Base-by-base conservation (phyloP, 768 basidiomycete species). In the Boletus sensibilis region DNA sequence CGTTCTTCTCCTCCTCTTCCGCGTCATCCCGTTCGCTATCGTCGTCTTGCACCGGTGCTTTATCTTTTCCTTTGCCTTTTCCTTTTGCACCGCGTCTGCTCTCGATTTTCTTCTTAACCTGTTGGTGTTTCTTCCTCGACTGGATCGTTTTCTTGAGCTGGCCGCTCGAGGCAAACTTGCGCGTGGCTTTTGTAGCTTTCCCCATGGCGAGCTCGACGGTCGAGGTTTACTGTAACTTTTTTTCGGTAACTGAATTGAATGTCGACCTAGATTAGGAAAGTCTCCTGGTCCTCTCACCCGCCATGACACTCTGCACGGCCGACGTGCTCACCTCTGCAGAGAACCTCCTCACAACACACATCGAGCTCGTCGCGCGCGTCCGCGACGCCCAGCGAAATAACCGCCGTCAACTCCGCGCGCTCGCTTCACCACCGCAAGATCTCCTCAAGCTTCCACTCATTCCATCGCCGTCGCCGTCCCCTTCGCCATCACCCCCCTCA, bases 91-190 rank as follows among this genome's bases (percentile, higher is more conserved):
- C 77, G 62, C 79, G 82, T 60, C 88, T 80, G 40, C 79, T 77
- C 66, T 90, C 81, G 29, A 83, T 78, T 70, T 87, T 86, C 72
- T 87, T 89, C 64, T 83, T 82, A 58, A 83, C 76, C 66, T 91
- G 82, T 66, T 93, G 87, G 64, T 87, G 83, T 64, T 92, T 90
- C 55, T 86, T 82, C n/a, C 95, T 79, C 6, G 86, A 81, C 64
- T 92, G 81, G 49, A 98, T 97, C 20, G 85, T 83, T 61, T 91
- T 88, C 67, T 92, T 92, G 51, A 98, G 83, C 67, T 89, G 86
- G 1, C 95, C 95, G 56, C 90, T 92, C 4, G 90, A 78, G 10
- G 87, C 90, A 63, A 95, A 95, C 75, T 95, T 94, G 68, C 87
- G 86, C 12, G 89, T 88, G 0, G 91, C 83, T 53, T 69, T 69